phyloP scores from a whole-genome alignment of 192 early-diverging fungal species.

The Irineochytrium annulatum region DNA sequence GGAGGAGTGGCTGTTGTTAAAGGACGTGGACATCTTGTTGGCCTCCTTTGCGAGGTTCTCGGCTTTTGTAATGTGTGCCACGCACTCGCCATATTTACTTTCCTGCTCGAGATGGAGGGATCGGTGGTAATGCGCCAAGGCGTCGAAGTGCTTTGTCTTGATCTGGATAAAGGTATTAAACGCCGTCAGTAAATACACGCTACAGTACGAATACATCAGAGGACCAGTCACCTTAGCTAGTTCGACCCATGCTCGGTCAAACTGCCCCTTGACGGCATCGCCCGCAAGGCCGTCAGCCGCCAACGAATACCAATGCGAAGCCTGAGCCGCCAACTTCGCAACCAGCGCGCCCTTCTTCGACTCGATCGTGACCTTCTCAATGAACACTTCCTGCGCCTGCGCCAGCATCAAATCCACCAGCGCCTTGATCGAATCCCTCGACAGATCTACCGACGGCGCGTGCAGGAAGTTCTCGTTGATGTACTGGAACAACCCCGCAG shows the following conservation, averaged over 20 bases:
- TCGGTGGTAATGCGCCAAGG: conserved; percentile 83
- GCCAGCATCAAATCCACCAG: conserved; percentile 84
- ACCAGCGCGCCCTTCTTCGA: conserved; percentile 87
- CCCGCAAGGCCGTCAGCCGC: conserved; percentile 70
- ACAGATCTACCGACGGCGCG: conserved; percentile 88
- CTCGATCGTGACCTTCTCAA: conserved; percentile 79
- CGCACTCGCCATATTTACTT: conserved; percentile 78
- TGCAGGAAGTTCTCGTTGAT: conserved; percentile 99
- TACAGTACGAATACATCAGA: conserved; percentile 1
- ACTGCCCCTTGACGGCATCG: conserved; percentile 61
- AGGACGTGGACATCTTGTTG: conserved; percentile 65
- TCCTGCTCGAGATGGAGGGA: conserved; percentile 72
- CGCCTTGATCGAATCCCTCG: conserved; percentile 83
- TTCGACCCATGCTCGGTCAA: conserved; percentile 78
- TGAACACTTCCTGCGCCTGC: conserved; percentile 90
- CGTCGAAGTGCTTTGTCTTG: conserved; percentile 84
- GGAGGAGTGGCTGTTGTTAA: conserved; percentile 56
- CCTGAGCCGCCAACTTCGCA: conserved; percentile 77
- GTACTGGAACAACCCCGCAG: conserved; percentile 89
- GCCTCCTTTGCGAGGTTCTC: conserved; percentile 85
- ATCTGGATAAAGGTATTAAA: conserved; percentile 44
- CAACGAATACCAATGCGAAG: conserved; percentile 57
- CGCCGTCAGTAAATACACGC: not conserved
- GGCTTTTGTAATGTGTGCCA: conserved; percentile 72
- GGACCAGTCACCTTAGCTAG: conserved; percentile 60